Base-by-base conservation (phyloP, 805 yeast genomes). In the Yarrowia hollandica region DNA sequence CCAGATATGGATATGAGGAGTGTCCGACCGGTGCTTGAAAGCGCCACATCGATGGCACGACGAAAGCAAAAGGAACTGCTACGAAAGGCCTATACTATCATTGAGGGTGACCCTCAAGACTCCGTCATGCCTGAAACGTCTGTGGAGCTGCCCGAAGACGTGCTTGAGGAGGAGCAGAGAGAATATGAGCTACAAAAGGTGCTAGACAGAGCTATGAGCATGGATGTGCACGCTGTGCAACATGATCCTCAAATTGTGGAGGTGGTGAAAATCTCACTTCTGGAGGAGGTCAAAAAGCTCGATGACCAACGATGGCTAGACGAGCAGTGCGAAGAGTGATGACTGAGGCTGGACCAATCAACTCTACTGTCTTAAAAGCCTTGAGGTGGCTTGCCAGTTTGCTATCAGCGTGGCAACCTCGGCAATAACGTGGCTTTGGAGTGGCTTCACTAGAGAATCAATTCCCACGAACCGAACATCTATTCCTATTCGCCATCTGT, bases 81-180 rank as follows among this genome's bases (percentile, higher is more conserved):
- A 6, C 44, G 35, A 4, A 35, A 37, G 34, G 58, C 44, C 4
- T 52, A 34, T 26, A 14, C 44, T 7, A 52, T 52, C 58, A 52
- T 52, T 28, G 55, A 31, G 31, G 55, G 55, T 3, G 55, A 48
- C 12, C 58, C 58, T 2, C 42, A 52, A 25, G 58, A 52, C 26
- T 8, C 44, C 4, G 44, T 35, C 6, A 25, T 52, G 33, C 58
- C 58, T 35, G 58, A 52, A 26, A 52, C 44, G 9, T 23, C 44
- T 2, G 44, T 52, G 4, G 58, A 52, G 26, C 58, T 52, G 16
- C 58, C 58, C 2, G 58, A 52, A 11, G 33, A 52, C 14, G 42
- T 52, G 5, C 44, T 52, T 5, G 44, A 52, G 25, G 58, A 52
- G 44, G 44, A 52, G 16, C 55, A 48, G 39, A n/a, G 55, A 22